Evolutionary conservation across 805 yeast genomes (phyloP), one percentile per base, ranked within the genome.

Genomic region (Pichia paraexigua): DNA sequence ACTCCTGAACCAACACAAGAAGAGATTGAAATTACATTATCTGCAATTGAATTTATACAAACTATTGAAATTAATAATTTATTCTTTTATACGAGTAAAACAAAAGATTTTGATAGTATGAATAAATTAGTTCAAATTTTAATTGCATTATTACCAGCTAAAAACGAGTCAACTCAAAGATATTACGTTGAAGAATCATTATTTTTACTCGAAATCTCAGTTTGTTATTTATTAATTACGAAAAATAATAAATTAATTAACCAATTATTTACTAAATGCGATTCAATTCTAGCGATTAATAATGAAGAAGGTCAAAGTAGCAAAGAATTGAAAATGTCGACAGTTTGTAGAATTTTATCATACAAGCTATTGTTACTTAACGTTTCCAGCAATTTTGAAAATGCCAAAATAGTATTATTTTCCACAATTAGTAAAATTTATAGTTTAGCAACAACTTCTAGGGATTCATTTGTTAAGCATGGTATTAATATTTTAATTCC

Each of bases 1-100:
- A 82, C 87, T 4, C 83, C 85, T 0, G 98, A 92, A 65, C 99
- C 99, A 13, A 79, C 95, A 2, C 95, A 87, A 51, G 96, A 88
- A 61, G 97, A 92, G 59, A 84, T 94, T 47, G 96, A 90, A 56
- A 78, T 87, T 6, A 87, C 98, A 0, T 66, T 85, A 15, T 83
- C 89, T 6, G 86, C 97, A 0, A 70, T 85, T 43, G 96, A 91
- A 58, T 92, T 97, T 63, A 75, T 92, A 48, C 79, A 79, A 48
- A 80, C 92, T 0, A 81, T 94, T 55, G 77, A 78, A 47, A 69
- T 90, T 6, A 66, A 76, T 5, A 71, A 73, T 1, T 70, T 89
- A 1, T 75, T 89, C 53, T 76, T 75, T 46, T 73, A 73, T 21
- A 72, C 82, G 11, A 70, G 78, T 46, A 67, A 63, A 46, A 44